Base-by-base conservation (phyloP, 164 flowering plant species). In the Vitis amurensis region DNA sequence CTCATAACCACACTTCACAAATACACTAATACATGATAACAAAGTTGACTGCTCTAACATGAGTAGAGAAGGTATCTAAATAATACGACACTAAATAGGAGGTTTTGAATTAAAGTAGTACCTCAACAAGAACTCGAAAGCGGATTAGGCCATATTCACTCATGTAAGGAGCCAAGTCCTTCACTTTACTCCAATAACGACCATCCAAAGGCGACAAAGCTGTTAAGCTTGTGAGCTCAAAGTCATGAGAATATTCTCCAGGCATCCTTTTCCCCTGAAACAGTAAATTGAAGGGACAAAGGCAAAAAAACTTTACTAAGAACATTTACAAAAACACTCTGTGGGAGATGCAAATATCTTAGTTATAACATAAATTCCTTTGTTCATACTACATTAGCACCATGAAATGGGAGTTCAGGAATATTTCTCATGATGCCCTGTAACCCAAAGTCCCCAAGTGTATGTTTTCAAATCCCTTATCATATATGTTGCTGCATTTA, bases 121-220 rank as follows among this genome's bases (percentile, higher is more conserved):
- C 97, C 98, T 93, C 98, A 64, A 93, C 97, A 0, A 93, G 73
- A 69, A 91, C 91, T 2, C 99, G 87, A 66, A 75, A 93, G 60
- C 80, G 86, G 60, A 91, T 92, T 2, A 93, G 77, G 5, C 94
- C 97, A 81, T 81, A 96, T 78, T 93, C 98, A 61, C 97, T 91
- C 85, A 91, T 76, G 67, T 73, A 85, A 49, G 88, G 88, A 60
- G 89, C 85, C 87, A 95, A 80, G 23, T 95, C 97, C 83, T 93
- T 85, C 29, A 93, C 97, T 81, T 88, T 93, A 55, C 71, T 70
- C 89, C 94, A 82, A 59, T 96, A 96, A 9, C 99, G 91, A 61
- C 98, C 99, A 77, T 94, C 99, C 87, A 94, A 78, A 8, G 97
- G 97, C 1, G 91, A 89, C 49, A 93, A 72, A 69, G 97, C 94